Percentiles rank a stretch among this genome's conserved stretches.
Evolutionary conservation across 2,329 filamentous ascomycete genomes (phyloP).

Genomic region (Thermothelomyces thermophilus): DNA sequence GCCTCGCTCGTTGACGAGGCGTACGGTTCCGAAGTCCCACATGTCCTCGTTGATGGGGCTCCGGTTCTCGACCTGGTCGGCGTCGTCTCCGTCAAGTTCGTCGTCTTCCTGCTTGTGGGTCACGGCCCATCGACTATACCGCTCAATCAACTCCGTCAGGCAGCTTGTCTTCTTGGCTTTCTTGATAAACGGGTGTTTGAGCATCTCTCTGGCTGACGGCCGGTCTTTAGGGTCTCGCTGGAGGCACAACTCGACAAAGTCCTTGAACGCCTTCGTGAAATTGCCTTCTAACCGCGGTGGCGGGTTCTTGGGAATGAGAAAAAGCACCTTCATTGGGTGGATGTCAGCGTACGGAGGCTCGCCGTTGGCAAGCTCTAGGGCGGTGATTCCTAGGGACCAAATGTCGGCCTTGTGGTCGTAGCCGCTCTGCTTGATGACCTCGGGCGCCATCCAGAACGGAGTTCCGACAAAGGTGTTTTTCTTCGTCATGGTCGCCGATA

Average conservation of each 20-base stretch:
- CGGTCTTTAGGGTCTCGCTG: conserved; percentile 84
- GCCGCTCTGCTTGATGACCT: conserved; percentile 96
- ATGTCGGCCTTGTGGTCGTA: conserved; percentile 98
- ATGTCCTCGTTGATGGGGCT: conserved; percentile 66
- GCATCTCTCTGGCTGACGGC: conserved; percentile 76
- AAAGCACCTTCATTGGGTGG: conserved; percentile 96
- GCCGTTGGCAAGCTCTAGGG: conserved; percentile 82
- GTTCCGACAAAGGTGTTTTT: conserved; percentile 99
- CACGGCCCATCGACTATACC: conserved; percentile 79
- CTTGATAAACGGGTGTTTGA: conserved; percentile 85
- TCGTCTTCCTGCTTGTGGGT: conserved; percentile 68
- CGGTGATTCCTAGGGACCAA: conserved; percentile 93
- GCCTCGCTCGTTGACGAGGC: conserved; percentile 65
- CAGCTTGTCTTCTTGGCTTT: conserved; percentile 95
- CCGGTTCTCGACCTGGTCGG: conserved; percentile 33
- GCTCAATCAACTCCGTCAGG: conserved; percentile 88
- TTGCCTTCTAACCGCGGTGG: conserved; percentile 75
- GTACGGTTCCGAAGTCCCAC: conserved; percentile 97
- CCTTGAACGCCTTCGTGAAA: conserved; percentile 76
- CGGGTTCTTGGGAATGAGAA: conserved; percentile 91
- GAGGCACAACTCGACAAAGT: conserved; percentile 77
- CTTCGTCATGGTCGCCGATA: conserved; percentile 98
- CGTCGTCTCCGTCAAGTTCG: conserved; percentile 54
- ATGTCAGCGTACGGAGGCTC: conserved; percentile 95
- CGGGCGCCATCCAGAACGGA: conserved; percentile 98